Conservation (phyloP, 345 rosid genomes). For the Anastatica hierochuntica region DNA sequence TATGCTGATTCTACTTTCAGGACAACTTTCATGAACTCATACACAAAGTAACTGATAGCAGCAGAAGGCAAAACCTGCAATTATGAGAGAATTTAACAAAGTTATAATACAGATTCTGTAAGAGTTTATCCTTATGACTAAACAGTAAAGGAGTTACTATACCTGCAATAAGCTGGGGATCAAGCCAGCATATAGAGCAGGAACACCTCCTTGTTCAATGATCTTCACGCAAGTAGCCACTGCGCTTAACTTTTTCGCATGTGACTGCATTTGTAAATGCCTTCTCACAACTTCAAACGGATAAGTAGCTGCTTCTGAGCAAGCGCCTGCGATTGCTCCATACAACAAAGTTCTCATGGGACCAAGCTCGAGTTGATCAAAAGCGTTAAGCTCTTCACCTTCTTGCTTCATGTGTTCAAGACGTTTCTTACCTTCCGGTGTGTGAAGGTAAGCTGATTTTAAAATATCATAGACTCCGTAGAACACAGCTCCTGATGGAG, state of each 20-base stretch:
- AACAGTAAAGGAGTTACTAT: not conserved
- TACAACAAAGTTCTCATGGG: slow-evolving; percentile 55
- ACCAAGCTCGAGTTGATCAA: slow-evolving; percentile 70
- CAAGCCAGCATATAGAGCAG: slow-evolving; percentile 61
- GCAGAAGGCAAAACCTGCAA: slow-evolving; percentile 88
- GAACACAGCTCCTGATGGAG: slow-evolving; percentile 71
- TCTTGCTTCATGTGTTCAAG: slow-evolving; percentile 45
- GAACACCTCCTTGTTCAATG: slow-evolving; percentile 57
- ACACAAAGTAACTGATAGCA: slow-evolving; percentile 68
- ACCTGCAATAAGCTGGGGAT: slow-evolving; percentile 75
- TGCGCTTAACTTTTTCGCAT: slow-evolving; percentile 45
- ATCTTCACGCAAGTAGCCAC: slow-evolving; percentile 49
- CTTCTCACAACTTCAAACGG: slow-evolving; percentile 78
- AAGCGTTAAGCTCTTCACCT: slow-evolving; percentile 48
- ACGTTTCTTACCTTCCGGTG: slow-evolving; percentile 55
- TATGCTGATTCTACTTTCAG: slow-evolving; percentile 51
- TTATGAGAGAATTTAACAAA: slow-evolving; percentile 4
- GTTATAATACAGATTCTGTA: not conserved
- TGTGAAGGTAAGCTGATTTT: slow-evolving; percentile 54
- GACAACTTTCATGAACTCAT: slow-evolving; percentile 80
- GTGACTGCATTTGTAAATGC: slow-evolving; percentile 59
- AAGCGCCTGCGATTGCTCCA: slow-evolving; percentile 72
- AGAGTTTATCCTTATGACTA: not conserved
- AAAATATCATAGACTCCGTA: slow-evolving; percentile 61
- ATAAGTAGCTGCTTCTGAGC: slow-evolving; percentile 68